A percentile compares a stretch with the other conserved stretches of the same genome.
Conservation (phyloP, 202 grass and related monocot species). For the Alloteropsis angusta region DNA sequence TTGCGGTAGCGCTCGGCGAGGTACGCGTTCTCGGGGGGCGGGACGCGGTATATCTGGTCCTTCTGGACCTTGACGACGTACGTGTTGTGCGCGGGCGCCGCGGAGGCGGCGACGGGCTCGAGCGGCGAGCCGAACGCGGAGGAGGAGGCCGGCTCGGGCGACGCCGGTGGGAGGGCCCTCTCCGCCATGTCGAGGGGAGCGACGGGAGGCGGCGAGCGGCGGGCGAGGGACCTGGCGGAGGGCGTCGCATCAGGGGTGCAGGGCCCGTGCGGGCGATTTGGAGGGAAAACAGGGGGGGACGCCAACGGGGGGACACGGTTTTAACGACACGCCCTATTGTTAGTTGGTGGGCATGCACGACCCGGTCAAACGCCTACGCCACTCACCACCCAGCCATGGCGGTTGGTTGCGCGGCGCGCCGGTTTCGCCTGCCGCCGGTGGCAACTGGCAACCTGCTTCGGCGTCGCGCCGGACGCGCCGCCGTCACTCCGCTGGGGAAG, state of each 20-base stretch:
- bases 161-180: constrained; percentile 31
- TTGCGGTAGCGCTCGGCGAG: constrained; percentile 56
- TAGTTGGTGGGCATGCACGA: background rate
- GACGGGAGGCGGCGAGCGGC: background rate
- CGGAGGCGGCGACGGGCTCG: background rate
- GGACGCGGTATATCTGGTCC: constrained; percentile 88
- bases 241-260: constrained; percentile 27
- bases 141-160: constrained; percentile 2
- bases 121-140: constrained; percentile 28
- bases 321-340: constrained; percentile 36
- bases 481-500: background rate
- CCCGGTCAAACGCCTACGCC: background rate
- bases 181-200: constrained; percentile 39
- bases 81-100: constrained; percentile 15
- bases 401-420: background rate
- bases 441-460: background rate
- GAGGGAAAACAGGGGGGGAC: constrained; percentile 24
- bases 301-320: background rate
- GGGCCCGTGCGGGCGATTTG: constrained; percentile 27
- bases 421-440: constrained; percentile 2
- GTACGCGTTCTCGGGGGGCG: constrained; percentile 81
- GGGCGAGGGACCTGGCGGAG: constrained; percentile 11
- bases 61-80: constrained; percentile 84
- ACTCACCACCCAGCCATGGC: no score
- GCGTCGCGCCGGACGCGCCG: background rate